These are phyloP conservation scores for Starmerella floris DNA, from an alignment of 805 yeast species.

Conservation along the genomic window DNA sequence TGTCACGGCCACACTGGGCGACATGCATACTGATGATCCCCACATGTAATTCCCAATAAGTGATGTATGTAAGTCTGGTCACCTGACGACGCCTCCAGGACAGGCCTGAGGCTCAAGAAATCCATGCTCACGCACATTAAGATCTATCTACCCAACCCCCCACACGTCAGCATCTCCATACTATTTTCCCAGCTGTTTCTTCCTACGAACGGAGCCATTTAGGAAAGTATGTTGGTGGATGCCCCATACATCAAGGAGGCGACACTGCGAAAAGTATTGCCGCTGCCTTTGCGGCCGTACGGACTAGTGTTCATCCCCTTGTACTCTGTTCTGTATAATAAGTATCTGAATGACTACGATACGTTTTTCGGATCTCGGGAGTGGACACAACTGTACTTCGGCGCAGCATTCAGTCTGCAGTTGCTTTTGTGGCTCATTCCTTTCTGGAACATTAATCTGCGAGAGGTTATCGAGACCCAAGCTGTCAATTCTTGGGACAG, in stretches of 20 bases:
- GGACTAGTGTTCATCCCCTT: constrained; percentile 68
- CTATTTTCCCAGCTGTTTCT: too few species aligned
- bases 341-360: constrained; percentile 61
- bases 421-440: constrained; percentile 75
- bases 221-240: constrained; percentile 46
- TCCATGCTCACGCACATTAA: too few species aligned
- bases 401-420: constrained; percentile 60
- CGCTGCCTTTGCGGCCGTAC: constrained; percentile 52
- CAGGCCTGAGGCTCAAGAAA: too few species aligned
- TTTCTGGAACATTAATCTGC: constrained; percentile 74
- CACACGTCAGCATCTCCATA: too few species aligned
- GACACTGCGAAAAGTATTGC: constrained; percentile 58
- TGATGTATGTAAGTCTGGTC: too few species aligned
- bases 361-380: constrained; percentile 73
- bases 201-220: too few species aligned
- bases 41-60: too few species aligned
- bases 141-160: too few species aligned
- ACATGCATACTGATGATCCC: too few species aligned
- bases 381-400: constrained; percentile 87
- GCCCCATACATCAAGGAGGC: constrained; percentile 63
- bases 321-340: constrained; percentile 58
- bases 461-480: constrained; percentile 54
- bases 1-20: too few species aligned
- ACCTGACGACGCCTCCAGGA: too few species aligned
- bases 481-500: constrained; percentile 34